These are phyloP conservation scores for Neospermospora avenae DNA, from an alignment of 2,329 filamentous ascomycete species.

Conservation along the genomic window DNA sequence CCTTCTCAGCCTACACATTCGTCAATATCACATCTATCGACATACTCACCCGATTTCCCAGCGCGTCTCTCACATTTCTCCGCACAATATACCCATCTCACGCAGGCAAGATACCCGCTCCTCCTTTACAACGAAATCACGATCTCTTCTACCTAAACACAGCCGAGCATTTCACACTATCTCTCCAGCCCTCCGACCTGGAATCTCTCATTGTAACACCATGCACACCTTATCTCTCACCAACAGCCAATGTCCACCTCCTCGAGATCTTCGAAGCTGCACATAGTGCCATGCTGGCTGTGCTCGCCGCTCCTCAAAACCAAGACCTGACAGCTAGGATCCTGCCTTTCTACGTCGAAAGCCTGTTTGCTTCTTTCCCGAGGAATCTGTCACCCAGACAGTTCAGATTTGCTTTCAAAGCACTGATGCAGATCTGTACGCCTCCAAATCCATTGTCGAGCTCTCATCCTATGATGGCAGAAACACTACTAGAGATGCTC, in stretches of 20 bases:
- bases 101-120: conserved; percentile 54
- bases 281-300: conserved; percentile 65
- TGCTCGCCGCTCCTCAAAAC: conserved; percentile 65
- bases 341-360: conserved; percentile 66
- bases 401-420: conserved; percentile 69
- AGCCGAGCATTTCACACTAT: conserved; percentile 63
- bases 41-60: conserved; percentile 60
- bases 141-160: conserved; percentile 74
- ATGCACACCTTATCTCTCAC: conserved; percentile 61
- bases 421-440: conserved; percentile 61
- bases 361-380: conserved; percentile 65
- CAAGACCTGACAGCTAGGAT: conserved; percentile 57
- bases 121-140: conserved; percentile 61
- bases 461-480: conserved; percentile 60
- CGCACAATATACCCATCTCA: conserved; percentile 30
- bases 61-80: conserved; percentile 57
- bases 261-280: conserved; percentile 69
- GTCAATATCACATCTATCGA: conserved; percentile 67
- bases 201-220: conserved; percentile 60
- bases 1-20: conserved; percentile 68
- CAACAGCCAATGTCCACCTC: conserved; percentile 41
- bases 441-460: conserved; percentile 61
- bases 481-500: conserved; percentile 62
- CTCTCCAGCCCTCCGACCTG: conserved; percentile 51
- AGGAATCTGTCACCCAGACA: conserved; percentile 62